A percentile compares a stretch with the other conserved stretches of the same genome.
These are phyloP conservation scores for Lipomyces anomalus DNA, from an alignment of 805 yeast species.

Conservation along the genomic window DNA sequence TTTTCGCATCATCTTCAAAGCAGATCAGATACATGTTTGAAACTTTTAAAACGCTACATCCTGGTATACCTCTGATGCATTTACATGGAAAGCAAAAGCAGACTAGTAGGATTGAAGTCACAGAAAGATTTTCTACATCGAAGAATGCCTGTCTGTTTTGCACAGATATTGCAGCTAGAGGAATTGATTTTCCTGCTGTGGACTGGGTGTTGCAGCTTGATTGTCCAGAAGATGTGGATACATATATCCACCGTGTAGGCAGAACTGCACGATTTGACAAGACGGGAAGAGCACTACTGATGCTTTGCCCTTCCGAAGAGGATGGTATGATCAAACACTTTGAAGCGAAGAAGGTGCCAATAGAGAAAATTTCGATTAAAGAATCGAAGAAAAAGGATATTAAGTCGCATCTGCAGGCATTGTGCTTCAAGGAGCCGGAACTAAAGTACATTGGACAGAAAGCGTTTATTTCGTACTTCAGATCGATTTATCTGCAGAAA, in stretches of 20 bases:
- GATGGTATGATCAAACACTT: slow-evolving; percentile 65
- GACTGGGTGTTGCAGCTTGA: slow-evolving; percentile 94
- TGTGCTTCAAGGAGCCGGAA: slow-evolving; percentile 87
- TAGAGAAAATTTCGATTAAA: slow-evolving; percentile 67
- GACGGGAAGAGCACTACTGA: slow-evolving; percentile 71
- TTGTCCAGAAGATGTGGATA: slow-evolving; percentile 84
- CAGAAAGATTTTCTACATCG: slow-evolving; percentile 68
- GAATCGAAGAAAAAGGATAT: slow-evolving; percentile 67
- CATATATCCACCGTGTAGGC: slow-evolving; percentile 88
- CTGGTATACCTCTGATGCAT: slow-evolving; percentile 55
- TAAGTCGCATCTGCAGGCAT: slow-evolving; percentile 75
- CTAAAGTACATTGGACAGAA: slow-evolving; percentile 91
- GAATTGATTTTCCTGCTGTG: slow-evolving; percentile 85
- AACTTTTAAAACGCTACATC: slow-evolving; percentile 61
- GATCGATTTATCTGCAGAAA: slow-evolving; percentile 77
- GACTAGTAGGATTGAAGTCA: slow-evolving; percentile 78
- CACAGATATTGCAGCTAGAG: slow-evolving; percentile 88
- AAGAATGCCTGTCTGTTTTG: slow-evolving; percentile 79
- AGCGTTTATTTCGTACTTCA: slow-evolving; percentile 86
- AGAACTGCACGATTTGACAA: slow-evolving; percentile 85
- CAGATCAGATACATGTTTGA: slow-evolving; percentile 89
- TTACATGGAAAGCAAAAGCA: slow-evolving; percentile 88
- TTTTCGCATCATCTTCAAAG: slow-evolving; percentile 79
- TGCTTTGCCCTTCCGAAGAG: slow-evolving; percentile 81
- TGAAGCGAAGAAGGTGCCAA: slow-evolving; percentile 57